These are phyloP conservation scores for Rhizoclosmatium sp. DNA, from an alignment of 192 early-diverging fungal genomes.

Conservation along the genomic window DNA sequence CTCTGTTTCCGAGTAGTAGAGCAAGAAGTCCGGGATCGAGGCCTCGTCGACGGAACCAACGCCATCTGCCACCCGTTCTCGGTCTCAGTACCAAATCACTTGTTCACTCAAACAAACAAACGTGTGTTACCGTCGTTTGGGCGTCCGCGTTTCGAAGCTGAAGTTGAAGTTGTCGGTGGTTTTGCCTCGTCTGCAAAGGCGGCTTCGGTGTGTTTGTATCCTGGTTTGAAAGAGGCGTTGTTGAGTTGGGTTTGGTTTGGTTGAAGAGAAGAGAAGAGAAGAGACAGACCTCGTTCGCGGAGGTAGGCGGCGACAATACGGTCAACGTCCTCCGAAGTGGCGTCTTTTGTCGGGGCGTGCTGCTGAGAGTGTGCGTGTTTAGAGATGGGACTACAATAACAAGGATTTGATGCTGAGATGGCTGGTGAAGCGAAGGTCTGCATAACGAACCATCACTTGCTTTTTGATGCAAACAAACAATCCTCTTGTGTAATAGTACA, in stretches of 20 bases:
- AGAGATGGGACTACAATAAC: too few relatives aligned
- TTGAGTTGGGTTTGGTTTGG: not conserved
- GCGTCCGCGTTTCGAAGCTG: too few relatives aligned
- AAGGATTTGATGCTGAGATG: too few relatives aligned
- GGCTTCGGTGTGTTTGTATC: conserved; percentile 24
- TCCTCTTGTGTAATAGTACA: too few relatives aligned
- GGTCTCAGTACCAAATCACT: not conserved
- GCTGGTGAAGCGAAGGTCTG: too few relatives aligned
- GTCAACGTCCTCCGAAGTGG: conserved; percentile 10
- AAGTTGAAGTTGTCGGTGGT: not conserved
- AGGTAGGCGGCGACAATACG: conserved; percentile 30
- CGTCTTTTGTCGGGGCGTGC: not conserved
- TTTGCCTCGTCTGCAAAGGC: conserved; percentile 11
- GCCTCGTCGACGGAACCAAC: conserved; percentile 44
- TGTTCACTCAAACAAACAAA: too few relatives aligned
- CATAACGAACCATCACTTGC: too few relatives aligned
- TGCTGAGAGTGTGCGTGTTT: too few relatives aligned
- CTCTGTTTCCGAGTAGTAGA: conserved; percentile 75
- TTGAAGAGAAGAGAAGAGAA: not conserved
- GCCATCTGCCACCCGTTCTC: not conserved
- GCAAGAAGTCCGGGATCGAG: conserved; percentile 68
- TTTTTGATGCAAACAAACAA: too few relatives aligned
- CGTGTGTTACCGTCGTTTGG: too few relatives aligned
- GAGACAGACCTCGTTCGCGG: conserved; percentile 15
- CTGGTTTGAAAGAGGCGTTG: not conserved